Evolutionary conservation across 306 rosid species (phyloP), one percentile per base, ranked within the genome.

Genomic region (Coriaria nepalensis): DNA sequence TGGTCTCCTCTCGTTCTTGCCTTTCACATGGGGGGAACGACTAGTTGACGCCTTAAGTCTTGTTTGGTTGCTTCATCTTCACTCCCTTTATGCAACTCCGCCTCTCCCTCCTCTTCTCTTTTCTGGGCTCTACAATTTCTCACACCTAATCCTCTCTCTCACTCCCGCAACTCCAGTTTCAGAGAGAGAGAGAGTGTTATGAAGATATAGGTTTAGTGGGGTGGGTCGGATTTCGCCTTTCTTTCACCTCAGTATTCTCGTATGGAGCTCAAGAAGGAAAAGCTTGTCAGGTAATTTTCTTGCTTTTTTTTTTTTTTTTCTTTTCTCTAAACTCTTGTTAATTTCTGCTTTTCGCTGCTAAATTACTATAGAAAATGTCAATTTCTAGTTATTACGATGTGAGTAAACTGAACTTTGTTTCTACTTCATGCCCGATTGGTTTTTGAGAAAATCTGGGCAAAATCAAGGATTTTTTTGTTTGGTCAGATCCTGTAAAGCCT

Each of bases 231-330:
- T 68, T 69, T 53, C 49, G 37, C 34, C 47, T 47, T 45, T 43
- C 40, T 11, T 45, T 43, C 38, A 35, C 49, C 43, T 10, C 38
- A 20, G 29, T 20, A 20, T 45, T 35, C 63, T 44, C 47, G 42
- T 55, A 85, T 85, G 95, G 87, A 73, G 10, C 55, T 76, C 48
- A 85, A 68, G 73, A 78, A 71, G 67, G 93, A 73, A 14, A 85
- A 71, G 71, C 82, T 85, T 61, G 93, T 85, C 43, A 78, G 93
- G 93, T 81, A 54, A 72, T 35, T 41, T 2, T 43, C 15, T 33
- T n/a, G 6, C 35, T 6, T 49, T 37, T 56, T 29, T 9, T 44
- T 9, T 14, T 2, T 38, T 52, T 43, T 40, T 41, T 11, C 9
- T 34, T 40, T 54, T 7, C 6, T 55, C 35, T 4, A 0, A 4